Evolutionary conservation across 2,329 filamentous ascomycete species (phyloP), one percentile per base, ranked within the genome.

Genomic region (Colletotrichum higginsianum): DNA sequence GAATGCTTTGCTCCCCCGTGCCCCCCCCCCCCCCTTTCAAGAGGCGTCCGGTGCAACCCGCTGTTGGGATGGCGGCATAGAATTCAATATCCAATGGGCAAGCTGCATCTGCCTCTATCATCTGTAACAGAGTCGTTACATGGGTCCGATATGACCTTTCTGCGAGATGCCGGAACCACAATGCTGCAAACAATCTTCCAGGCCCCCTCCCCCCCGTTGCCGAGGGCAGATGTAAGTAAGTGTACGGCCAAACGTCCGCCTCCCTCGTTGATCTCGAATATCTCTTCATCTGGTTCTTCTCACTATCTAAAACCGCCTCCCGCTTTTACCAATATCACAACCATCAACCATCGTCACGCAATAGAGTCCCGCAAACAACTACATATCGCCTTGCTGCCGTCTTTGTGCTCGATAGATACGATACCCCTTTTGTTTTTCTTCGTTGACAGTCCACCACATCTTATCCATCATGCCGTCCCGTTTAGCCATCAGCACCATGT

Each of bases 401-500:
- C 26, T 66, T 38, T 35, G 11, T 23, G 6, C 30, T 46, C 35
- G 50, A n/a, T n/a, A n/a, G n/a, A 44, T 57, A 66, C n/a, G 42
- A 64, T 56, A 57, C 61, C 50, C 52, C 47, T 44, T 47, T 47
- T 65, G n/a, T 23, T 42, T 47, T 58, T 16, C 15, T 47, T 30
- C 44, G 26, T 47, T 15, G 12, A 58, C 16, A 23, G 30, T 1
- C 5, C n/a, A 18, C 30, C 42, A 50, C 57, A 52, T 47, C 12
- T 16, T 38, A 21, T 35, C 42, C 75, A 82, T 70, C 40, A 88
- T 88, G 86, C 78, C 86, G 73, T 90, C 86, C 79, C 87, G 86
- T 74, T 87, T 92, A 74, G 92, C 87, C 49, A 95, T 96, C 78
- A 91, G 91, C 69, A 93, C 92, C 73, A 93, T 95, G 87, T 95